Percentiles rank a stretch among this genome's conserved stretches.
phyloP scores from a whole-genome alignment of 108 stramenopile genomes.

The Discostella pseudostelligera region DNA sequence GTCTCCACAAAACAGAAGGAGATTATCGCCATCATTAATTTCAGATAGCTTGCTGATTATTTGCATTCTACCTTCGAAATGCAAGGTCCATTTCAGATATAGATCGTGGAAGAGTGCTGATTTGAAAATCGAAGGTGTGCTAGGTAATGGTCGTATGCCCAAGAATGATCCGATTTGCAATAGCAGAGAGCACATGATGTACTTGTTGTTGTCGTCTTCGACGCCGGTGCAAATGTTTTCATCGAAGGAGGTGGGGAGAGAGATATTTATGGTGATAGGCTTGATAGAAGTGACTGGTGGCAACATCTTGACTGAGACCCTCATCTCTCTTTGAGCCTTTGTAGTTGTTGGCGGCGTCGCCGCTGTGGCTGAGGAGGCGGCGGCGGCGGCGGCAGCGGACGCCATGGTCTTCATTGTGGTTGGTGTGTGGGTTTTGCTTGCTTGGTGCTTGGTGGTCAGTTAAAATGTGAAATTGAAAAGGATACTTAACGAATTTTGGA shows the following conservation, averaged over 20 bases:
- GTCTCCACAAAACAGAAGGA: conserved; percentile 8
- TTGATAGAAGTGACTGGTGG: background rate
- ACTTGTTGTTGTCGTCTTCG: background rate
- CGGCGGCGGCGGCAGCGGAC: too few species aligned
- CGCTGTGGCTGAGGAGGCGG: too few species aligned
- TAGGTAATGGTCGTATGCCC: background rate
- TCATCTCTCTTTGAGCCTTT: too few species aligned
- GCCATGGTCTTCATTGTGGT: too few species aligned
- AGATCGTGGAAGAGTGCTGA: conserved; percentile 9
- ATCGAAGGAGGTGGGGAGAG: background rate
- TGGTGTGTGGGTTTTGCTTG: too few species aligned
- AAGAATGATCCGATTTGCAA: conserved; percentile 1
- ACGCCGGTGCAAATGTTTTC: background rate
- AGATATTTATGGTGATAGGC: background rate
- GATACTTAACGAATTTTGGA: too few species aligned
- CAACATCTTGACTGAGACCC: too few species aligned
- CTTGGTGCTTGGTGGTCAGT: too few species aligned
- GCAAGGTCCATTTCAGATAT: conserved; percentile 8
- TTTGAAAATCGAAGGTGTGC: background rate
- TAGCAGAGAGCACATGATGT: conserved; percentile 6
- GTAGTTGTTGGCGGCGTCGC: too few species aligned
- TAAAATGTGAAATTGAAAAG: too few species aligned
- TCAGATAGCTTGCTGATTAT: conserved; percentile 1
- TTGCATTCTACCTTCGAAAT: background rate
- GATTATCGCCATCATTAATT: conserved; percentile 13